phyloP scores from a whole-genome alignment of 768 basidiomycete species.

The Hypholoma sublateritium region DNA sequence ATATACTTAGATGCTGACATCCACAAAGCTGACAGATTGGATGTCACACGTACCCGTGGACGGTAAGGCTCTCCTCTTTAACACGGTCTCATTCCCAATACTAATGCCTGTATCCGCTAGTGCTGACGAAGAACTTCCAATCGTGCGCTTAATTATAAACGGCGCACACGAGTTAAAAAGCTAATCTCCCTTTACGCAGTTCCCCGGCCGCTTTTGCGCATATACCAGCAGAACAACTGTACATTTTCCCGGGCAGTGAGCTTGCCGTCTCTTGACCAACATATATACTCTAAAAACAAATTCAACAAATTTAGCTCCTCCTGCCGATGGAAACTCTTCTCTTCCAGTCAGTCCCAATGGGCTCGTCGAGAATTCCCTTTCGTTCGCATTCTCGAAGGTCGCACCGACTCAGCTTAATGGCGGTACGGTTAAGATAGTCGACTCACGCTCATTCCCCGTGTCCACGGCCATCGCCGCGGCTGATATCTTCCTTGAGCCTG shows the following conservation, averaged over 20 bases:
- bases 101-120: conserved; percentile 11
- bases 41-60: conserved; percentile 46
- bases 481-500: conserved; percentile 56
- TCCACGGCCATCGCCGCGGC: conserved; percentile 52
- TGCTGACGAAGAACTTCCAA: conserved; percentile 58
- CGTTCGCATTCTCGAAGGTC: conserved; percentile 51
- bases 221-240: conserved; percentile 51
- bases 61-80: conserved; percentile 1
- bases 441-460: conserved; percentile 51
- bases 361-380: conserved; percentile 41
- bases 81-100: conserved; percentile 23
- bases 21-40: conserved; percentile 55
- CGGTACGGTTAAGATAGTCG: conserved; percentile 59
- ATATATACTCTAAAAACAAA: conserved; percentile 1
- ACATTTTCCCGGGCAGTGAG: conserved; percentile 43
- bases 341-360: conserved; percentile 44
- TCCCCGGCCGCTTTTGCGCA: conserved; percentile 45
- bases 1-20: neutral
- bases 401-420: conserved; percentile 44
- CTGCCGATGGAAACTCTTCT: conserved; percentile 27
- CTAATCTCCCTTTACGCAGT: conserved; percentile 25
- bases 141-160: conserved; percentile 8
- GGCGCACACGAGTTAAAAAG: neutral
- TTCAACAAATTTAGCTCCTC: conserved; percentile 32
- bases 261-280: neutral